Evolutionary conservation across 208 protist species (phyloP).

Genomic region (Trypanosomatidae sp.): DNA sequence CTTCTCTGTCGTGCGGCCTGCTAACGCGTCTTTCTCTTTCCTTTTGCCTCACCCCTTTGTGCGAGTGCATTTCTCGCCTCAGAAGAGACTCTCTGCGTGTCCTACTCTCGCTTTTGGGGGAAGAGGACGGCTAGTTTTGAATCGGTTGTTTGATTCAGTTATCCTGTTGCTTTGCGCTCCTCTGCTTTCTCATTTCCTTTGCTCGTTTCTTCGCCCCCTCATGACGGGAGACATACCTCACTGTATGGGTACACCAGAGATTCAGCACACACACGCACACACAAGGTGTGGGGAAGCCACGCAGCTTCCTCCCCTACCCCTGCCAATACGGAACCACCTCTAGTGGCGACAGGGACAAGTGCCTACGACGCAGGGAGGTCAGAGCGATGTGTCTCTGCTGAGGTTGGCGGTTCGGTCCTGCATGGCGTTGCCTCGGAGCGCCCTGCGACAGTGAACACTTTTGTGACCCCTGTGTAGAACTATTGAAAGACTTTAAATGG

Average conservation of each 20-base stretch:
- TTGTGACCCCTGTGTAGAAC: background rate
- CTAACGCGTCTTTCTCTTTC: background rate
- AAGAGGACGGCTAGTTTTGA: background rate
- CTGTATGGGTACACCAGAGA: background rate
- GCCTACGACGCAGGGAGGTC: background rate
- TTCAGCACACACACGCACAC: background rate
- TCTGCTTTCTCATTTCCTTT: background rate
- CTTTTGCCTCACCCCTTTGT: background rate
- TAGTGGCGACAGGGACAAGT: background rate
- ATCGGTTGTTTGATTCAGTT: background rate
- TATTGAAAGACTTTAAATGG: background rate
- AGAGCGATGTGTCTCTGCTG: background rate
- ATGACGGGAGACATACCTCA: background rate
- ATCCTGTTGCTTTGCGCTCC: background rate
- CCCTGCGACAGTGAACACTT: background rate
- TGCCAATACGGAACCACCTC: background rate
- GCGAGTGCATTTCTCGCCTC: background rate
- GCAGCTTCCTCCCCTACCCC: background rate
- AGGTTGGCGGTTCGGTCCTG: background rate
- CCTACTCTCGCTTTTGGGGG: background rate
- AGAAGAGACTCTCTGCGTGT: background rate
- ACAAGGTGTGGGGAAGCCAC: background rate
- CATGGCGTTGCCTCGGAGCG: background rate
- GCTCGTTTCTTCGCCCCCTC: background rate
- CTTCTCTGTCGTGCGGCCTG: background rate